Evolutionary conservation across 176 grass and related monocot species (phyloP).

Genomic region (Carex pumila): DNA sequence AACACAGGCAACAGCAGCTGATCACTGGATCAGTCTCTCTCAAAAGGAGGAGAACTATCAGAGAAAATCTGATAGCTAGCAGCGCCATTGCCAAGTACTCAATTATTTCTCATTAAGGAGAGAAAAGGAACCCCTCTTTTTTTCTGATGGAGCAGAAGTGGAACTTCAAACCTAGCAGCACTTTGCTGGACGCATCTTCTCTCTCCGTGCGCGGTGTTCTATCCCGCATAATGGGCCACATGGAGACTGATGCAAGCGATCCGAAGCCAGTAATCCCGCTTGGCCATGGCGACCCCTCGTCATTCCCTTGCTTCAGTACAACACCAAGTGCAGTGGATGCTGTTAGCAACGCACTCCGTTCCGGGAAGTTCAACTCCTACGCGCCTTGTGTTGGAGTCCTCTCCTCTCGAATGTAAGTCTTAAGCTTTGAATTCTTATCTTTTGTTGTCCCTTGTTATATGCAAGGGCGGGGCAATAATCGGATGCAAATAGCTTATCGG

Average conservation of each 20-base stretch:
- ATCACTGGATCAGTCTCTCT: background rate
- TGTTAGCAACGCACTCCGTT: constrained; percentile 29
- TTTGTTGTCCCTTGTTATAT: too few species aligned
- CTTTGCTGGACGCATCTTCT: constrained; percentile 22
- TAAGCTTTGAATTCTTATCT: too few species aligned
- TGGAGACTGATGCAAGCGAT: background rate
- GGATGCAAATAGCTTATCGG: too few species aligned
- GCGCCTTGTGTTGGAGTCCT: constrained; percentile 17
- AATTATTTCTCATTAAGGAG: background rate
- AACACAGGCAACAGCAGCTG: background rate
- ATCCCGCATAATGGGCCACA: constrained; percentile 23
- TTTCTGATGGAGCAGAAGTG: constrained; percentile 8
- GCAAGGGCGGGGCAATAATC: too few species aligned
- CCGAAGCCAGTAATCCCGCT: constrained; percentile 30
- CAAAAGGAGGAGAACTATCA: background rate
- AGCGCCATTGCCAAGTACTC: background rate
- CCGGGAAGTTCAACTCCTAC: constrained; percentile 38
- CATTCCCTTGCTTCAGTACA: constrained; percentile 47
- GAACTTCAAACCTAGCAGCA: constrained; percentile 38
- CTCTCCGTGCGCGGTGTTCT: constrained; percentile 46
- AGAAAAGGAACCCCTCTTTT: background rate
- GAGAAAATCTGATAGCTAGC: background rate
- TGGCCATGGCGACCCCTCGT: constrained; percentile 49
- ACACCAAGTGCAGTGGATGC: constrained; percentile 44
- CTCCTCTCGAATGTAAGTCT: constrained; percentile 22